Evolutionary conservation across 495 filamentous ascomycete genomes (phyloP).

Genomic region (Hypoxylon subgilvum): DNA sequence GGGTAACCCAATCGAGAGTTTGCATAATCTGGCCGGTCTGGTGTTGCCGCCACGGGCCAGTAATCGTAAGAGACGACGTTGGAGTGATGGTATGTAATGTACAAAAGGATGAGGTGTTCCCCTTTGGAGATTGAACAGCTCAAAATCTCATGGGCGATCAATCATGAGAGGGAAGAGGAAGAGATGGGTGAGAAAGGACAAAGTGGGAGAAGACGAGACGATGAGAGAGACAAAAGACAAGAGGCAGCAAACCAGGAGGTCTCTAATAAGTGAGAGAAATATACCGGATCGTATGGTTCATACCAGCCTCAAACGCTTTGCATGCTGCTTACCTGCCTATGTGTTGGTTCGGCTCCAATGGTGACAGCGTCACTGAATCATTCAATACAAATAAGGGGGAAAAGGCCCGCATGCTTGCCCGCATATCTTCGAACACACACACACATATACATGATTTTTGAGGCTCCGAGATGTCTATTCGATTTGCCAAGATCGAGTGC

Average conservation of each 20-base stretch:
- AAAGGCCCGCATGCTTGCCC: background rate
- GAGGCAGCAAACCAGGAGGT: background rate
- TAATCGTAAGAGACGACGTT: constrained; percentile 14
- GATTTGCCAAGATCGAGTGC: constrained; percentile 14
- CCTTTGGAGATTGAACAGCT: background rate
- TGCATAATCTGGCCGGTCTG: constrained; percentile 48
- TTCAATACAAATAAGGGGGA: constrained; percentile 3
- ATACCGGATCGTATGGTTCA: too few relatives aligned
- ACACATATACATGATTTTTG: constrained; percentile 6
- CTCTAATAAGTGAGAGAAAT: too few relatives aligned
- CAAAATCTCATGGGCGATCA: too few relatives aligned
- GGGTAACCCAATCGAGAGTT: constrained; percentile 56
- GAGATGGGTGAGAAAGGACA: background rate
- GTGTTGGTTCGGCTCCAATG: background rate
- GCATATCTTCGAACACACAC: constrained; percentile 21
- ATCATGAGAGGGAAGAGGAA: background rate
- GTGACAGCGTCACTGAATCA: constrained; percentile 5
- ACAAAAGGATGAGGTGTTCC: constrained; percentile 7
- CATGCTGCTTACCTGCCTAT: too few relatives aligned
- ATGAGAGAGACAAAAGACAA: constrained; percentile 2
- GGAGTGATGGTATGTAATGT: constrained; percentile 6
- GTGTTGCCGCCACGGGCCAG: constrained; percentile 38
- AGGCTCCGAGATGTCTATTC: constrained; percentile 30
- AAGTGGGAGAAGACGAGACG: background rate
- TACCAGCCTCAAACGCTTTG: too few relatives aligned